A percentile compares a stretch with the other conserved stretches of the same genome.
Conservation (phyloP, 345 rosid species). For the Draba incana region DNA sequence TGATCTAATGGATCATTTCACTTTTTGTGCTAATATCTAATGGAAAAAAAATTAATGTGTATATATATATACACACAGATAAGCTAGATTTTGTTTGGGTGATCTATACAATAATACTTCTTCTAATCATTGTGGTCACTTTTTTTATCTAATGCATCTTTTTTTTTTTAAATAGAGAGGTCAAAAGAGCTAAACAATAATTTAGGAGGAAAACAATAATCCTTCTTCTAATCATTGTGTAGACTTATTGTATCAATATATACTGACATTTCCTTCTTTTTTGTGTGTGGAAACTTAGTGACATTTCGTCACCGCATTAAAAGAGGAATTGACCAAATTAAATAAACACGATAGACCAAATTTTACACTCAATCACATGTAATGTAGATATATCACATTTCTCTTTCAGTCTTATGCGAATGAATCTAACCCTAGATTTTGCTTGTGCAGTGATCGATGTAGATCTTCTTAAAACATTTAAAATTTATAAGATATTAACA, state of each 20-base stretch:
- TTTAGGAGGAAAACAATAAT: not conserved
- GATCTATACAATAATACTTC: no score
- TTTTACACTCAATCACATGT: slow-evolving; percentile 21
- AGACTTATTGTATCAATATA: slow-evolving; percentile 3
- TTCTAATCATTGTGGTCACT: no score
- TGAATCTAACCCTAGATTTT: slow-evolving; percentile 26
- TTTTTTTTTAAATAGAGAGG: not conserved
- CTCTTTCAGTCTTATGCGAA: slow-evolving; percentile 19
- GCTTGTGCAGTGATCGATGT: slow-evolving; percentile 25
- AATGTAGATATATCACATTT: not conserved
- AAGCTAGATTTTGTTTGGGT: no score
- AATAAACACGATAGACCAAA: slow-evolving; percentile 19
- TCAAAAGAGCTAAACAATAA: not conserved
- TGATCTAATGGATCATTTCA: no score
- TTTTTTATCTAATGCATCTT: no score
- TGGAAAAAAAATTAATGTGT: no score
- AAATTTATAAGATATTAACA: slow-evolving; percentile 7
- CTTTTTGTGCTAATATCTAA: no score
- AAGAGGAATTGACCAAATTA: slow-evolving; percentile 15
- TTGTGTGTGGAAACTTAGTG: not conserved
- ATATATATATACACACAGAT: no score
- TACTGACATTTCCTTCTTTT: not conserved
- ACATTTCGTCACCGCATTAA: slow-evolving; percentile 7
- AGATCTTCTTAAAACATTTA: slow-evolving; percentile 29
- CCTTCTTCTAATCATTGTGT: slow-evolving; percentile 20